Evolutionary conservation across 352 stramenopile species (phyloP).

Genomic region (Halophytophthora polymorphica): DNA sequence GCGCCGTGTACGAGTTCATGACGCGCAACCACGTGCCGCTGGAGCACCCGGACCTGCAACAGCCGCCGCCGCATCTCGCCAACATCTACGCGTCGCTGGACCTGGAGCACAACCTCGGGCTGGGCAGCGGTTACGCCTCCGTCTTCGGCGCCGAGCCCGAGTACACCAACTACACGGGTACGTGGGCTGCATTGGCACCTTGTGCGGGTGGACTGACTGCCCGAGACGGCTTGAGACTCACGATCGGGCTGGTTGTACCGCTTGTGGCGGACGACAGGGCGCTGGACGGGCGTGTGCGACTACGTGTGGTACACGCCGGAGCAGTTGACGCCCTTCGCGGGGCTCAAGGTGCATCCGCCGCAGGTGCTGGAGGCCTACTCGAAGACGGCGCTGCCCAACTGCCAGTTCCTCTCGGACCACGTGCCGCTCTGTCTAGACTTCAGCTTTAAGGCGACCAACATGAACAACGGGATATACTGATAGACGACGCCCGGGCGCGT

Average conservation of each 20-base stretch:
- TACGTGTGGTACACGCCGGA: constrained; percentile 98
- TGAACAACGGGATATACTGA: constrained; percentile 51
- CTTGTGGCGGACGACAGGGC: constrained; percentile 28
- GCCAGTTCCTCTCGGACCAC: constrained; percentile 96
- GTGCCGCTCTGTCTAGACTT: constrained; percentile 92
- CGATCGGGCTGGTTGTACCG: constrained; percentile 4
- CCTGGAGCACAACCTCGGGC: constrained; percentile 91
- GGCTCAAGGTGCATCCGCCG: constrained; percentile 91
- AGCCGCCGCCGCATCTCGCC: constrained; percentile 59
- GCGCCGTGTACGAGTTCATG: constrained; percentile 97
- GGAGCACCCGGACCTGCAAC: constrained; percentile 91
- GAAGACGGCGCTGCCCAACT: constrained; percentile 94
- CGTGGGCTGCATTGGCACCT: background rate
- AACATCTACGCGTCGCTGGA: constrained; percentile 74
- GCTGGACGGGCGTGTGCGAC: constrained; percentile 95
- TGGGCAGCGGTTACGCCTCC: constrained; percentile 94
- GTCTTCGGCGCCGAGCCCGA: constrained; percentile 95
- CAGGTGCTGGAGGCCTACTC: constrained; percentile 83
- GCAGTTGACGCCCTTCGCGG: constrained; percentile 91
- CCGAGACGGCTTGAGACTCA: too few species aligned
- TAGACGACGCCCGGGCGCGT: constrained; percentile 35
- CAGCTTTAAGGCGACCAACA: constrained; percentile 63
- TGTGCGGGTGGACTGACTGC: too few species aligned
- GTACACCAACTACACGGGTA: constrained; percentile 98
- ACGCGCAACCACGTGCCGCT: constrained; percentile 80